phyloP scores from a whole-genome alignment of 192 early-diverging fungal genomes.

The Coemansia sp. region DNA sequence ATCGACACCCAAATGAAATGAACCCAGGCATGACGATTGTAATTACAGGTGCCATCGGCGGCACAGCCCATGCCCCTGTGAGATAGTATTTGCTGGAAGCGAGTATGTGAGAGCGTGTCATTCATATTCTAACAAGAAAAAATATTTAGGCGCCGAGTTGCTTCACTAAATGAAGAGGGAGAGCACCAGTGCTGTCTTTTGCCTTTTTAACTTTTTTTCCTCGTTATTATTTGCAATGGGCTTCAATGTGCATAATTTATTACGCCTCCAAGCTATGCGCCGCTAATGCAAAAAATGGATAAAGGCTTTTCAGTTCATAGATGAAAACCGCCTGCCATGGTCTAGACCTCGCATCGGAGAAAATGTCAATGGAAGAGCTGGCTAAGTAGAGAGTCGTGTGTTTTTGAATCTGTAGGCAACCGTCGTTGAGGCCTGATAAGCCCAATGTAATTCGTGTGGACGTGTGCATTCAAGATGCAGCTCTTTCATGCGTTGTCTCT shows the following conservation, averaged over 20 bases:
- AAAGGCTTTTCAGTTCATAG: not conserved
- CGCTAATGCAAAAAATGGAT: not conserved
- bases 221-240: not conserved
- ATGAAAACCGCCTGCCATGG: not conserved
- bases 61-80: constrained; percentile 16
- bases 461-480: too few species aligned
- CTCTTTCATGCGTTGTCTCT: too few species aligned
- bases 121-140: not conserved
- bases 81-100: not conserved
- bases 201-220: not conserved
- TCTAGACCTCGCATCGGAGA: not conserved
- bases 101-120: not conserved
- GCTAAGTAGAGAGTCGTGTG: too few species aligned
- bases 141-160: not conserved
- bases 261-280: not conserved
- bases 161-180: not conserved
- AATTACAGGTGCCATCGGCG: constrained; percentile 14
- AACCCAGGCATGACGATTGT: constrained; percentile 14
- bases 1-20: constrained; percentile 23
- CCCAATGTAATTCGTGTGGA: too few species aligned
- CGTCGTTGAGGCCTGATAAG: too few species aligned
- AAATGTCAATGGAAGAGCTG: too few species aligned
- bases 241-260: not conserved
- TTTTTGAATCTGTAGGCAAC: too few species aligned
- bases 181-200: not conserved